Conservation (phyloP, 2,329 filamentous ascomycete species). For the Penicillium sp. region DNA sequence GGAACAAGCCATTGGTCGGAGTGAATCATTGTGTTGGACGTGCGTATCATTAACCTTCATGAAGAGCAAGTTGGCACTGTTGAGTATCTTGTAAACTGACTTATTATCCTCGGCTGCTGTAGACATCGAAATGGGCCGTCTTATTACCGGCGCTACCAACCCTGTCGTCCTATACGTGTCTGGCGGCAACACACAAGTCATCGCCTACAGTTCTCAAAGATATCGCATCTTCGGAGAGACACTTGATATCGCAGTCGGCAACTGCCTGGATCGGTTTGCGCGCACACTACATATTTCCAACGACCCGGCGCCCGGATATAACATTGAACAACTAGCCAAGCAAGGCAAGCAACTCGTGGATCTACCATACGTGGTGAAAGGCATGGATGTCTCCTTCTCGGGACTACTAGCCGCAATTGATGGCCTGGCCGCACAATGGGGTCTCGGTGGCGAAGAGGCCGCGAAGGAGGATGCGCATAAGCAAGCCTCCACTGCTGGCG, state of each 20-base stretch:
- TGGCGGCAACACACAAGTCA: constrained; percentile 96
- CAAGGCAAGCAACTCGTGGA: constrained; percentile 74
- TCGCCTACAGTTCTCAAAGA: constrained; percentile 89
- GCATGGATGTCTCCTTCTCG: constrained; percentile 97
- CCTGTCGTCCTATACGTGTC: constrained; percentile 95
- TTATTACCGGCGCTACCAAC: constrained; percentile 86
- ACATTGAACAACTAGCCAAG: constrained; percentile 92
- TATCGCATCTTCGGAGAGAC: constrained; percentile 99
- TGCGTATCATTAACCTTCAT: constrained; percentile 38
- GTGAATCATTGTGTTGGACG: constrained; percentile 97
- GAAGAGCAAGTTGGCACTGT: neutral
- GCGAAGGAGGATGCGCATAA: constrained; percentile 56
- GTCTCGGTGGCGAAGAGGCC: constrained; percentile 39
- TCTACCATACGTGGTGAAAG: constrained; percentile 93
- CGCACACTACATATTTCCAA: constrained; percentile 89
- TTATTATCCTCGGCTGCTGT: neutral
- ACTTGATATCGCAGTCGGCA: constrained; percentile 95
- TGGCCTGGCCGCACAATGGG: constrained; percentile 65
- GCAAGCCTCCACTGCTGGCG: constrained; percentile 24
- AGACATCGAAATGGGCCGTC: constrained; percentile 96
- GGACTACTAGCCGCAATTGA: constrained; percentile 88
- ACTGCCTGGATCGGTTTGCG: constrained; percentile 95
- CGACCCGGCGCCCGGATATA: constrained; percentile 95
- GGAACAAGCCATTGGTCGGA: constrained; percentile 85
- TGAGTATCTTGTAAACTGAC: neutral